Evolutionary conservation across 1,284 basidiomycete species (phyloP).

Genomic region (Heliocybe sulcata): DNA sequence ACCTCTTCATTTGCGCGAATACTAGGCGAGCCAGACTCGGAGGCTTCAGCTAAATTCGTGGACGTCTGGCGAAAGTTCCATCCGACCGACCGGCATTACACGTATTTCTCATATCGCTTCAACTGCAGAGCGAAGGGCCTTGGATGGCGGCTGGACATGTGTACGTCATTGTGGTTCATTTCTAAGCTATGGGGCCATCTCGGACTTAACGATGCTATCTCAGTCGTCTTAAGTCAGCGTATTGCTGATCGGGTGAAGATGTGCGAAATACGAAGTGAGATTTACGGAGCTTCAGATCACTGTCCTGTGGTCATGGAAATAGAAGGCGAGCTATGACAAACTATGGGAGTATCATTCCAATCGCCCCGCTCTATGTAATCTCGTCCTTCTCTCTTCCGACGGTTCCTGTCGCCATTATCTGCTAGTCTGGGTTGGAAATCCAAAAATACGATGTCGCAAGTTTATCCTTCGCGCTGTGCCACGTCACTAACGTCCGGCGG

Average conservation of each 20-base stretch:
- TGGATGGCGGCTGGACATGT: slow-evolving; percentile 85
- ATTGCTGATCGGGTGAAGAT: slow-evolving; percentile 54
- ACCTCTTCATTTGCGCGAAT: slow-evolving; percentile 64
- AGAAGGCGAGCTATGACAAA: slow-evolving; percentile 14
- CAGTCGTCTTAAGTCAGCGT: slow-evolving; percentile 70
- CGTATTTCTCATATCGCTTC: slow-evolving; percentile 84
- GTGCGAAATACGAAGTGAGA: slow-evolving; percentile 79
- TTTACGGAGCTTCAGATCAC: slow-evolving; percentile 84
- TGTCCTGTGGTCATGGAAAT: slow-evolving; percentile 76
- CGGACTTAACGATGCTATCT: slow-evolving; percentile 1
- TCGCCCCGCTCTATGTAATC: too few species aligned
- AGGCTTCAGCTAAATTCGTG: slow-evolving; percentile 43
- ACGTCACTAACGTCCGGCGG: too few species aligned
- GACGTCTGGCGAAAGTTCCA: slow-evolving; percentile 81
- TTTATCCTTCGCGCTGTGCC: too few species aligned
- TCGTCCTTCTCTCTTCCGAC: too few species aligned
- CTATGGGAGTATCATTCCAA: neutral
- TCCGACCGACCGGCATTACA: slow-evolving; percentile 65
- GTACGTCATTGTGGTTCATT: slow-evolving; percentile 36
- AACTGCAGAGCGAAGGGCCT: slow-evolving; percentile 75
- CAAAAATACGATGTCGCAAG: too few species aligned
- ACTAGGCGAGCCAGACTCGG: slow-evolving; percentile 36
- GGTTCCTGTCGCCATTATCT: too few species aligned
- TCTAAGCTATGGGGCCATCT: slow-evolving; percentile 5
- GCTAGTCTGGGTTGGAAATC: too few species aligned